Conservation (phyloP, 202 grass and related monocot species). For the Panicum virgatum region DNA sequence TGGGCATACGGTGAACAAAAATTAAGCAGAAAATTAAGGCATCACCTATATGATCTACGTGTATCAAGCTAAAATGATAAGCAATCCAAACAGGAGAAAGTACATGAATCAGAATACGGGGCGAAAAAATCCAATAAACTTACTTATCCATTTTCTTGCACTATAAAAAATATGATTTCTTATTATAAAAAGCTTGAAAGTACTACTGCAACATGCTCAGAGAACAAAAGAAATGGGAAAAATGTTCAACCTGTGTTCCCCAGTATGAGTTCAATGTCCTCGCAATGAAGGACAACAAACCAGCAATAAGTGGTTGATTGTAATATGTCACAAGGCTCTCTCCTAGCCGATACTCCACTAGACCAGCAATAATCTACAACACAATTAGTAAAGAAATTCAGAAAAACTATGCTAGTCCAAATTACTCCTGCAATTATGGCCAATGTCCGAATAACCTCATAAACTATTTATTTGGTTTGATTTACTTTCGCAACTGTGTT, state of each 20-base stretch:
- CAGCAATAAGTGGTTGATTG: conserved; percentile 76
- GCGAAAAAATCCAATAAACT: not conserved
- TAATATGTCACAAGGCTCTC: conserved; percentile 75
- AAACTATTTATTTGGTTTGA: no score
- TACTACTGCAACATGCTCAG: conserved; percentile 17
- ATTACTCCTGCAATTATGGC: no score
- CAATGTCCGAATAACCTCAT: no score
- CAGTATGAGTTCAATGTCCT: conserved; percentile 93
- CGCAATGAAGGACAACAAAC: conserved; percentile 75
- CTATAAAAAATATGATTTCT: not conserved
- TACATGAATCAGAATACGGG: conserved; percentile 5
- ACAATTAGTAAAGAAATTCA: conserved; percentile 30
- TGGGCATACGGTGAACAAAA: not conserved
- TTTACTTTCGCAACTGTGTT: no score
- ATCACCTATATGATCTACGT: not conserved
- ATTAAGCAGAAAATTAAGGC: not conserved
- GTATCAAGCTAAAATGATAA: conserved; percentile 2
- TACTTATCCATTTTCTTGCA: not conserved
- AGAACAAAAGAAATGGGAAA: conserved; percentile 16
- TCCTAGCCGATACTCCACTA: conserved; percentile 86
- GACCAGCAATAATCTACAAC: conserved; percentile 85
- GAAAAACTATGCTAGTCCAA: not conserved
- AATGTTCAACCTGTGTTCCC: conserved; percentile 86
- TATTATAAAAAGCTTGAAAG: conserved; percentile 23
- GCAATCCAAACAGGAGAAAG: not conserved